Base-by-base conservation (phyloP, 768 basidiomycete species). In the Mycena olivaceomarginata region DNA sequence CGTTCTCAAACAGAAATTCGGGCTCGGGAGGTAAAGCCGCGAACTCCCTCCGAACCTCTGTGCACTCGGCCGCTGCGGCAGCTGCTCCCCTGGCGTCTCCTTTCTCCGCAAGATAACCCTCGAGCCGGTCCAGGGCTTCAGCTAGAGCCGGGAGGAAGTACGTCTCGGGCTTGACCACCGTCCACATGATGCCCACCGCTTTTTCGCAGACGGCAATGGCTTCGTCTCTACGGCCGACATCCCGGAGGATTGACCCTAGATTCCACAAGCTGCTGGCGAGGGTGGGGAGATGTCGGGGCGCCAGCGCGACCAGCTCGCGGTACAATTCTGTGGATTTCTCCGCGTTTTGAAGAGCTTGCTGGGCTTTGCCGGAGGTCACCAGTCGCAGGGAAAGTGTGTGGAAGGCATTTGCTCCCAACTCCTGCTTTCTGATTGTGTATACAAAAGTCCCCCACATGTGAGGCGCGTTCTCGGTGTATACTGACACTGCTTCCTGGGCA, bases 181-280 rank as follows among this genome's bases (percentile, higher is more conserved):
- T 40, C 41, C 57, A 56, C 53, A 59, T 41, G 10, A 74, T 67
- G 31, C 13, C 8, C 31, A 60, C 43, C 1, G 72, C 72, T 25
- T 74, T 56, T 20, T 59, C 53, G 25, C 51, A 67, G 64, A 37
- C 39, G 4, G 25, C 25, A 9, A 51, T 60, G 15, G 72, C 16
- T 31, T 67, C 65, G 8, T 60, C 72, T 12, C 25, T 11, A 16
- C 56, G 11, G 40, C 45, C 53, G 20, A 67, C 12, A 8, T 25
- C 20, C 22, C 41, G 6, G 11, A 67, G 48, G 4, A 66, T 59
- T 0, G 72, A 57, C 12, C 41, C 64, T 10, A 59, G 40, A 66
- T 66, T 57, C 31, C 43, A 53, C 4, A 73, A 56, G 39, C 72
- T 60, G 37, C 4, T 45, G 12, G 72, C 65, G 10, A 74, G 72